Percentiles rank a stretch among this genome's conserved stretches.
Evolutionary conservation across 192 early-diverging fungal species (phyloP).

Genomic region (Pilobolus umbonatus): DNA sequence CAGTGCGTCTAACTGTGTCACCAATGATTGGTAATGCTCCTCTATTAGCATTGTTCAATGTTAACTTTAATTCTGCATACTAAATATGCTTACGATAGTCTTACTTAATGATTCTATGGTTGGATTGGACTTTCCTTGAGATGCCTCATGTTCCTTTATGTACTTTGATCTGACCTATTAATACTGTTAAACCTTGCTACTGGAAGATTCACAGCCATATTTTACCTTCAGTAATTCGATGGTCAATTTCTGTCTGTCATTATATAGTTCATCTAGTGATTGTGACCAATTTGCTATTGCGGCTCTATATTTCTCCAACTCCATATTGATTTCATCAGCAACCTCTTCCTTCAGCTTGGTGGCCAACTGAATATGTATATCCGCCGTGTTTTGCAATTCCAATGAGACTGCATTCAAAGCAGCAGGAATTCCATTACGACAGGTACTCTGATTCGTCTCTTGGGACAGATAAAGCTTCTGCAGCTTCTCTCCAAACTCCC

Average conservation of each 20-base stretch:
- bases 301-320: constrained; percentile 1
- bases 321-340: constrained; percentile 1
- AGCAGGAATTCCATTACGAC: background rate
- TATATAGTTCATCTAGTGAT: background rate
- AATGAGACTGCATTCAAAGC: constrained; percentile 7
- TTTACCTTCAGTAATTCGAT: constrained; percentile 4
- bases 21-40: constrained; percentile 10
- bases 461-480: background rate
- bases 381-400: constrained; percentile 14
- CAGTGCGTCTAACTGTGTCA: constrained; percentile 10
- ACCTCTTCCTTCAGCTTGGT: constrained; percentile 6
- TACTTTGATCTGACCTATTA: background rate
- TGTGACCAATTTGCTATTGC: constrained; percentile 7
- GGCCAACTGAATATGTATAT: constrained; percentile 16
- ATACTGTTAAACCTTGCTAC: background rate
- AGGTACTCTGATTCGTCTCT: background rate
- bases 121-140: background rate
- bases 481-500: constrained; percentile 18
- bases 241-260: constrained; percentile 2
- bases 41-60: constrained; percentile 1
- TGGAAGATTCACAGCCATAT: background rate
- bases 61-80: no score
- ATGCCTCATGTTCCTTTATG: background rate
- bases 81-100: background rate
- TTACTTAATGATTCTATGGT: background rate